phyloP scores from a whole-genome alignment of 495 filamentous ascomycete genomes.

The Aspergillus biplanus region DNA sequence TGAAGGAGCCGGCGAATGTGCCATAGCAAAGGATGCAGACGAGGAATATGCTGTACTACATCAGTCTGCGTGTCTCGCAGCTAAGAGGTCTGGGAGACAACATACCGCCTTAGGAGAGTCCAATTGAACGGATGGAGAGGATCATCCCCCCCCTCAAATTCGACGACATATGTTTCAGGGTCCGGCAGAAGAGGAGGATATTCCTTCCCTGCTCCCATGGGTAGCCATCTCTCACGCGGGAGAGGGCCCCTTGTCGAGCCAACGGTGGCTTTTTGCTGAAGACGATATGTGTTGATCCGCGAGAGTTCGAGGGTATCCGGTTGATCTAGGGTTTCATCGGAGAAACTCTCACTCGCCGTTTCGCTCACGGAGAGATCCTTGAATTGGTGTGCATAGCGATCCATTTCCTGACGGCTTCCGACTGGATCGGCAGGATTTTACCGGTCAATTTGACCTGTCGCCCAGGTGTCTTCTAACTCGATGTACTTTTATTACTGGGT shows the following conservation, averaged over 20 bases:
- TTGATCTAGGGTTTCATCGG: slow-evolving; percentile 18
- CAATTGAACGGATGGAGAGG: slow-evolving; percentile 59
- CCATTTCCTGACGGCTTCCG: slow-evolving; percentile 7
- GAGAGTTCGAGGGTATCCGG: slow-evolving; percentile 29
- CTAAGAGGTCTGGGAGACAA: slow-evolving; percentile 22
- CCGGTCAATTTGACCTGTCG: neutral
- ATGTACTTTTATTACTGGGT: slow-evolving; percentile 1
- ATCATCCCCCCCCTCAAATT: slow-evolving; percentile 55
- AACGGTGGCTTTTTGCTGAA: slow-evolving; percentile 33
- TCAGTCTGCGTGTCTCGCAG: neutral
- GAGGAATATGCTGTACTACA: slow-evolving; percentile 27
- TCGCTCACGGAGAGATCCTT: slow-evolving; percentile 11
- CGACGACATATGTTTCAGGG: slow-evolving; percentile 51
- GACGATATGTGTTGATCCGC: slow-evolving; percentile 32
- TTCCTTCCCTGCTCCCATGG: slow-evolving; percentile 38
- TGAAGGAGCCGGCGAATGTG: slow-evolving; percentile 57
- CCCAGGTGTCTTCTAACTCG: neutral
- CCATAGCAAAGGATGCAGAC: slow-evolving; percentile 47
- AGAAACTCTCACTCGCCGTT: neutral
- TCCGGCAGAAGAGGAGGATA: slow-evolving; percentile 48
- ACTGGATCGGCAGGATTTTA: neutral
- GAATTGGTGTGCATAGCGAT: slow-evolving; percentile 8
- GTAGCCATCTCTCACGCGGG: slow-evolving; percentile 26
- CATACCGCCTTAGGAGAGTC: slow-evolving; percentile 37
- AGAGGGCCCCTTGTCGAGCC: slow-evolving; percentile 29